phyloP scores from a whole-genome alignment of 2,329 filamentous ascomycete genomes.

The Westerdykella ornata region DNA sequence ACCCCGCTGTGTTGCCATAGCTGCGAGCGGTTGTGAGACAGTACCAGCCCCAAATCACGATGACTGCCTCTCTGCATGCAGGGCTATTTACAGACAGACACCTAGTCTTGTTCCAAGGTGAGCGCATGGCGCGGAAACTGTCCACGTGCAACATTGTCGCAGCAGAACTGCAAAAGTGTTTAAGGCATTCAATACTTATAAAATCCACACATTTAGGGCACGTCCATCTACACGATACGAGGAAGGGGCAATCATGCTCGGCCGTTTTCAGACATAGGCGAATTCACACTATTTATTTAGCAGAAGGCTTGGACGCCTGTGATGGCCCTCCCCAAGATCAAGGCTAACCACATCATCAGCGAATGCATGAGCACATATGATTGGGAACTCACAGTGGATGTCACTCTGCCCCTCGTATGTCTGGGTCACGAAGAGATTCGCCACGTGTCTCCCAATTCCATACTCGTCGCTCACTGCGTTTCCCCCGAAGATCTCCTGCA shows the following conservation, averaged over 20 bases:
- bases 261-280: too few relatives aligned
- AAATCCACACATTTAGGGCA: too few relatives aligned
- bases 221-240: too few relatives aligned
- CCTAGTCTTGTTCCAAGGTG: neutral
- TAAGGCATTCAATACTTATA: too few relatives aligned
- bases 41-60: constrained; percentile 7
- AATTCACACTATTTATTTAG: constrained; percentile 32
- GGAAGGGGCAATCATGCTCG: too few relatives aligned
- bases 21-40: constrained; percentile 8
- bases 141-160: neutral
- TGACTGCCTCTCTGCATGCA: constrained; percentile 1
- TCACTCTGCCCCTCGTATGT: constrained; percentile 98
- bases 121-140: neutral
- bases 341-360: constrained; percentile 35
- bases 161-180: too few relatives aligned
- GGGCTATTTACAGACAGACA: neutral
- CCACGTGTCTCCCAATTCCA: constrained; percentile 85
- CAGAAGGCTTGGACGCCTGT: constrained; percentile 73
- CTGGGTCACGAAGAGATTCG: constrained; percentile 94
- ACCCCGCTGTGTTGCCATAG: constrained; percentile 2
- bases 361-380: constrained; percentile 1
- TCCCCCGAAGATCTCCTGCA: constrained; percentile 95
- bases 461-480: constrained; percentile 99
- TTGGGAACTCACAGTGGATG: constrained; percentile 70
- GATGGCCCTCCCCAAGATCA: constrained; percentile 48